Evolutionary conservation across 139 green algal genomes (phyloP).

Genomic region (Chlorella sp.): DNA sequence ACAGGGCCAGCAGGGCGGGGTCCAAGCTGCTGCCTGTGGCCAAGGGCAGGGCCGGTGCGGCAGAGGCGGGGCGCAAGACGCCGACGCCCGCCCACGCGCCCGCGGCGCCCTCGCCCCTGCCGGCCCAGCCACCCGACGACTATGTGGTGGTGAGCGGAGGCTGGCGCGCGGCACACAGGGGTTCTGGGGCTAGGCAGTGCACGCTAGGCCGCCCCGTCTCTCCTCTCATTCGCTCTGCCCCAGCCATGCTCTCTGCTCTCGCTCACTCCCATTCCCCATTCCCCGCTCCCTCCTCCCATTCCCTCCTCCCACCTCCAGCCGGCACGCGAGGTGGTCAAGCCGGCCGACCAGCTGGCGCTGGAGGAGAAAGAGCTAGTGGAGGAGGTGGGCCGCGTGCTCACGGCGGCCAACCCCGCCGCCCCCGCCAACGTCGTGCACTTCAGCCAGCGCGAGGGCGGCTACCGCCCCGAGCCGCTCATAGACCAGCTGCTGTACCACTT

Average conservation of each 20-base stretch:
- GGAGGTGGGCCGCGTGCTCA: conserved; percentile 87
- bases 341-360: conserved; percentile 78
- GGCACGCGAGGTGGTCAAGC: conserved; percentile 70
- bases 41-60: too few relatives aligned
- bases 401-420: conserved; percentile 79
- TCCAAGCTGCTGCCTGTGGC: too few relatives aligned
- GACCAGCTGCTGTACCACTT: conserved; percentile 84
- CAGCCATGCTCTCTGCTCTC: too few relatives aligned
- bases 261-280: too few relatives aligned
- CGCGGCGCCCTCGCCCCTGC: background rate
- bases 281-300: background rate
- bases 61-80: too few relatives aligned
- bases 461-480: conserved; percentile 84
- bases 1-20: background rate
- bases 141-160: conserved; percentile 17
- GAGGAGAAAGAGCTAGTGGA: conserved; percentile 76
- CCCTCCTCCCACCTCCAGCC: conserved; percentile 52
- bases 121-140: background rate
- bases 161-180: background rate
- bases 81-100: background rate
- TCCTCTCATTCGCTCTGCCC: too few relatives aligned
- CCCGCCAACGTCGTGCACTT: conserved; percentile 78
- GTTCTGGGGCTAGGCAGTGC: background rate
- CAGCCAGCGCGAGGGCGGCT: conserved; percentile 34
- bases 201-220: too few relatives aligned